A percentile compares a stretch with the other conserved stretches of the same genome.
Conservation (phyloP, 805 yeast genomes). For the Metschnikowia baotianmanensis region DNA sequence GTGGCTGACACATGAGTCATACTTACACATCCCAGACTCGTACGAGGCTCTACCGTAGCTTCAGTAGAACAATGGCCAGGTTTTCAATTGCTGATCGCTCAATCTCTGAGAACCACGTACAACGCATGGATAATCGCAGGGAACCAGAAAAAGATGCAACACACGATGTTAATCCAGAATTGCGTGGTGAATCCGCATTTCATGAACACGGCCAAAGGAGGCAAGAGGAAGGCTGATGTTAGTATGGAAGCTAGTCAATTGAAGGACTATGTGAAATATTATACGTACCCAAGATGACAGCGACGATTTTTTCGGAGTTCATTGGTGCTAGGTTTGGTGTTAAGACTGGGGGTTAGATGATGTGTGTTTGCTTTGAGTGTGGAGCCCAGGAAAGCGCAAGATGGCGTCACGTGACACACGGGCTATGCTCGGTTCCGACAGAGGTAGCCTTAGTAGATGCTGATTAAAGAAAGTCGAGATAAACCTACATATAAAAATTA, state of each 20-base stretch:
- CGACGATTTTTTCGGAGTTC: conserved; percentile 43
- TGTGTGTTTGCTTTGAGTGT: not conserved
- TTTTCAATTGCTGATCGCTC: not conserved
- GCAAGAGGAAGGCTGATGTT: conserved; percentile 55
- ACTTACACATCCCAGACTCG: too few relatives aligned
- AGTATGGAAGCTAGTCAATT: conserved; percentile 7
- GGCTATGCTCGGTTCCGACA: too few relatives aligned
- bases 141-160: conserved; percentile 65
- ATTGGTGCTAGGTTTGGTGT: conserved; percentile 16
- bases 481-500: too few relatives aligned
- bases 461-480: too few relatives aligned
- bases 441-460: too few relatives aligned
- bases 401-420: too few relatives aligned
- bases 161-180: conserved; percentile 61
- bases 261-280: too few relatives aligned
- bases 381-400: too few relatives aligned
- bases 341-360: not conserved
- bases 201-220: conserved; percentile 76
- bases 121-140: conserved; percentile 80
- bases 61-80: not conserved
- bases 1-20: too few relatives aligned
- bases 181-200: conserved; percentile 63
- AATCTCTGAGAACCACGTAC: conserved; percentile 48
- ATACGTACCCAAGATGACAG: conserved; percentile 33
- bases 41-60: not conserved